These are phyloP conservation scores for Xerocomus nothofagi DNA, from an alignment of 1,284 basidiomycete species.

Conservation along the genomic window DNA sequence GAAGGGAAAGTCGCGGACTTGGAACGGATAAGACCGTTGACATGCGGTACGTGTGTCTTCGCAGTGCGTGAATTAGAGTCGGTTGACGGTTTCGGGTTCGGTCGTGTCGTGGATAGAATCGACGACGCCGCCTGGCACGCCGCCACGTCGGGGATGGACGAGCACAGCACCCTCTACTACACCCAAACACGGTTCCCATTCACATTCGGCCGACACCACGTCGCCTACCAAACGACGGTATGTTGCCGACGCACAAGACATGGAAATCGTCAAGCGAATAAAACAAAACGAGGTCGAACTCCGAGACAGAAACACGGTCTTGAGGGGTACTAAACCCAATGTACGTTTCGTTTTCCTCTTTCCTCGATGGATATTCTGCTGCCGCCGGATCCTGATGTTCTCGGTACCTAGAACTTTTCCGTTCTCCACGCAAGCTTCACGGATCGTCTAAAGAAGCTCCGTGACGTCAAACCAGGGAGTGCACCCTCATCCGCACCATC, in stretches of 20 bases:
- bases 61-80: not conserved
- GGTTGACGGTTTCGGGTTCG: not conserved
- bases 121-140: slow-evolving; percentile 66
- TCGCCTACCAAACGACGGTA: slow-evolving; percentile 74
- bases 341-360: slow-evolving; percentile 43
- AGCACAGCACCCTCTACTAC: slow-evolving; percentile 36
- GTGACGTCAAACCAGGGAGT: slow-evolving; percentile 58
- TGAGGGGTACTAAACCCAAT: slow-evolving; percentile 75
- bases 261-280: slow-evolving; percentile 83
- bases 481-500: slow-evolving; percentile 37
- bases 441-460: slow-evolving; percentile 76
- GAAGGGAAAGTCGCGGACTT: slow-evolving; percentile 62
- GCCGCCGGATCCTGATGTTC: not conserved
- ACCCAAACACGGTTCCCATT: slow-evolving; percentile 34
- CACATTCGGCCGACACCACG: slow-evolving; percentile 38
- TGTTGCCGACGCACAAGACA: slow-evolving; percentile 73
- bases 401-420: slow-evolving; percentile 64
- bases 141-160: slow-evolving; percentile 44
- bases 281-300: slow-evolving; percentile 72
- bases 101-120: slow-evolving; percentile 33
- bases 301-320: slow-evolving; percentile 70
- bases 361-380: not conserved
- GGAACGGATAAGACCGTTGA: slow-evolving; percentile 56
- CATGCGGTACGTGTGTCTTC: slow-evolving; percentile 43
- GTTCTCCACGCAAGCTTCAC: slow-evolving; percentile 58